These are phyloP conservation scores for Erodium maritimum DNA, from an alignment of 345 rosid species.

Conservation along the genomic window DNA sequence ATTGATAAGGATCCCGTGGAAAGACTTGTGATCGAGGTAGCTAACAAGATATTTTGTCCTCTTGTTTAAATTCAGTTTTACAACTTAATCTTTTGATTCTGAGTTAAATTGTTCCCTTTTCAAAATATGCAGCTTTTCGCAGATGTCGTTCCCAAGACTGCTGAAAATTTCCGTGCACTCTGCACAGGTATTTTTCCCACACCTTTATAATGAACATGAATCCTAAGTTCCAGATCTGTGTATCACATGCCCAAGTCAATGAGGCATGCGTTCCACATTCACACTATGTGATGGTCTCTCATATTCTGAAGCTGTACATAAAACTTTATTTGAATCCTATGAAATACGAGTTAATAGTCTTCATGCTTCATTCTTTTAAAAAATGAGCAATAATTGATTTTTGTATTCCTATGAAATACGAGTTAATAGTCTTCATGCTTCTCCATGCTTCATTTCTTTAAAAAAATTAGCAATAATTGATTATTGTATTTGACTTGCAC, in stretches of 20 bases:
- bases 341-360: too few relatives aligned
- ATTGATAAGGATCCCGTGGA: constrained; percentile 54
- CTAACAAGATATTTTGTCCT: not conserved
- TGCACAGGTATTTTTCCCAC: constrained; percentile 58
- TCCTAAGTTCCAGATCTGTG: too few relatives aligned
- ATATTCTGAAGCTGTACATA: too few relatives aligned
- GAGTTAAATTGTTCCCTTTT: not conserved
- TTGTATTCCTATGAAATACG: too few relatives aligned
- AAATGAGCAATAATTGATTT: too few relatives aligned
- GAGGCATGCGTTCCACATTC: not conserved
- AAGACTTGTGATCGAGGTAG: constrained; percentile 79
- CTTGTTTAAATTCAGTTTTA: not conserved
- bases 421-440: too few relatives aligned
- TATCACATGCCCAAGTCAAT: not conserved
- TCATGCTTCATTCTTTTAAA: too few relatives aligned
- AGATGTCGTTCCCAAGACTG: constrained; percentile 80
- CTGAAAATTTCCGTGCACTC: constrained; percentile 89
- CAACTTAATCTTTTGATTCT: constrained; percentile 2
- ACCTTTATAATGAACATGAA: not conserved
- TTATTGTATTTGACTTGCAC: too few relatives aligned
- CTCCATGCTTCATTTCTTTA: too few relatives aligned
- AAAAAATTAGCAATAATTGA: too few relatives aligned
- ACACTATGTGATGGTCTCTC: too few relatives aligned
- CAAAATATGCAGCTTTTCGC: constrained; percentile 64
- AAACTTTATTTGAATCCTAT: too few relatives aligned